These are phyloP conservation scores for Apiospora saccharicola DNA, from an alignment of 2,329 filamentous ascomycete species.

Conservation along the genomic window DNA sequence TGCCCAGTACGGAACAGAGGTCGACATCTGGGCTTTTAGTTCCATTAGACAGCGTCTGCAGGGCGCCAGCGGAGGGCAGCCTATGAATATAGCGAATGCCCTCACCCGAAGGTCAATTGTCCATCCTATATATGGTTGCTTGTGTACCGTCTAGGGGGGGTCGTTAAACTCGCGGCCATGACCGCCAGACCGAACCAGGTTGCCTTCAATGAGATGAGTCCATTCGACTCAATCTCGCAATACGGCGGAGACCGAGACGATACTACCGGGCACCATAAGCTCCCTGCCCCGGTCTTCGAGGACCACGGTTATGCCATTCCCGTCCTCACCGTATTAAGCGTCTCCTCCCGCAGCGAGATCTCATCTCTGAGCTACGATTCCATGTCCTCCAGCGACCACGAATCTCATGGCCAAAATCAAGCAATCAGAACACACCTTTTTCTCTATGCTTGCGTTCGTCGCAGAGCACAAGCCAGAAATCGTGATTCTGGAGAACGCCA, in stretches of 20 bases:
- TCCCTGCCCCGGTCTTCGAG: background rate
- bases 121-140: too few relatives aligned
- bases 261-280: background rate
- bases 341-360: background rate
- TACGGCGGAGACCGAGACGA: background rate
- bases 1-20: slow-evolving; percentile 72
- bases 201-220: background rate
- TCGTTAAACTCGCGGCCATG: too few relatives aligned
- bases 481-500: slow-evolving; percentile 74
- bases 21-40: slow-evolving; percentile 87
- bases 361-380: background rate
- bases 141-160: too few relatives aligned
- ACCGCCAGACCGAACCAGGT: too few relatives aligned
- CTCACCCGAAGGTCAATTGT: background rate
- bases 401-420: slow-evolving; percentile 64
- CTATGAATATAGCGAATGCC: background rate
- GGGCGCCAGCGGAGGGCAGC: slow-evolving; percentile 26
- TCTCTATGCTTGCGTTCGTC: slow-evolving; percentile 65
- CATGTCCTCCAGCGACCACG: slow-evolving; percentile 45
- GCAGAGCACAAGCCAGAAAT: slow-evolving; percentile 64
- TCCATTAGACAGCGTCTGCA: slow-evolving; percentile 47
- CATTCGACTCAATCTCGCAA: background rate
- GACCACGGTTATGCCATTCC: background rate
- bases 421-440: slow-evolving; percentile 72
- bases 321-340: background rate